Conservation (phyloP, 768 basidiomycete genomes). For the Xerocomellus amylosporus region DNA sequence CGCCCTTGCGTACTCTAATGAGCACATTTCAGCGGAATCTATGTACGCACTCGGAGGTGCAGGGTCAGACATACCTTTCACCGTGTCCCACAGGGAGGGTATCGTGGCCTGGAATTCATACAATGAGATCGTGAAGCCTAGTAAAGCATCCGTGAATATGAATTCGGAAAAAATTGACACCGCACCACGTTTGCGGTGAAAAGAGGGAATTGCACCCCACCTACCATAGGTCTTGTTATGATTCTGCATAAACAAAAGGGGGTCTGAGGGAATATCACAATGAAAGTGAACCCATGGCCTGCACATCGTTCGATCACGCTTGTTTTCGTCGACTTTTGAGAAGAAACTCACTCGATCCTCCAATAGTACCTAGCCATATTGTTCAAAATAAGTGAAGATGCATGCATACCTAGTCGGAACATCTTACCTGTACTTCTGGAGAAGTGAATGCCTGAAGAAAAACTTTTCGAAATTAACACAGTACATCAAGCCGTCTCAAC, state of each 20-base stretch:
- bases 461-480: slow-evolving; percentile 33
- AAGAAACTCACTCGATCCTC: slow-evolving; percentile 26
- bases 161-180: background rate
- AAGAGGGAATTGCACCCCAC: background rate
- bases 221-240: slow-evolving; percentile 53
- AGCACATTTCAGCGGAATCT: slow-evolving; percentile 32
- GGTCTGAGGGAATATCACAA: slow-evolving; percentile 49
- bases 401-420: background rate
- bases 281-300: slow-evolving; percentile 53
- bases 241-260: slow-evolving; percentile 56
- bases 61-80: slow-evolving; percentile 45
- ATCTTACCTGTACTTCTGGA: slow-evolving; percentile 31
- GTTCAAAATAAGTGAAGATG: background rate
- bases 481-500: background rate
- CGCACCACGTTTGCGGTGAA: background rate
- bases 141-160: background rate
- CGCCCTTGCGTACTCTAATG: slow-evolving; percentile 20
- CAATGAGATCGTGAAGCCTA: slow-evolving; percentile 62
- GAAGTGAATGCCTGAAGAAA: slow-evolving; percentile 43
- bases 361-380: slow-evolving; percentile 25
- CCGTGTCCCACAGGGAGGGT: slow-evolving; percentile 57
- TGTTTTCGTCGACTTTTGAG: slow-evolving; percentile 37
- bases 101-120: slow-evolving; percentile 64
- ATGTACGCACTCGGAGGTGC: slow-evolving; percentile 31
- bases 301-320: background rate